Conservation (phyloP, 1,284 basidiomycete genomes). For the Macrocystidia cucumis region DNA sequence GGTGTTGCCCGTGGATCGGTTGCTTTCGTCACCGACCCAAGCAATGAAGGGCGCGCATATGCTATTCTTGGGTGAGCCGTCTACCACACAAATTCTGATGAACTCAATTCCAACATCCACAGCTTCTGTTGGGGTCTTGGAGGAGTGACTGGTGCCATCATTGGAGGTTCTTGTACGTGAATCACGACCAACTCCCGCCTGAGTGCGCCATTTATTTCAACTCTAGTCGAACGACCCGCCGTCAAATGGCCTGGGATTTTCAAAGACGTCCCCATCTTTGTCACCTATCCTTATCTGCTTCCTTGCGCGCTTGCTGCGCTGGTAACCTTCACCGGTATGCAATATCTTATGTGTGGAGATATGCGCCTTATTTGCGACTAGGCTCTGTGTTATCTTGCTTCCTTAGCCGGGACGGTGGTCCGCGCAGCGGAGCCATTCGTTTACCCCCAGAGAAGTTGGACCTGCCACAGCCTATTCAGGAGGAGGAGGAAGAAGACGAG, state of each 20-base stretch:
- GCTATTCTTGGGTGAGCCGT: slow-evolving; percentile 74
- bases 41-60: slow-evolving; percentile 91
- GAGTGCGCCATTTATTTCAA: slow-evolving; percentile 3
- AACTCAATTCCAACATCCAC: slow-evolving; percentile 5
- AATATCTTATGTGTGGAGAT: slow-evolving; percentile 3
- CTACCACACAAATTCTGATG: slow-evolving; percentile 5
- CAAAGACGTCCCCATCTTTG: slow-evolving; percentile 59
- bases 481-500: slow-evolving; percentile 61
- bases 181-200: neutral
- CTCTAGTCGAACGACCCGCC: slow-evolving; percentile 74
- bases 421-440: slow-evolving; percentile 76
- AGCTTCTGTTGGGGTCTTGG: slow-evolving; percentile 95
- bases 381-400: slow-evolving; percentile 87
- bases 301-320: slow-evolving; percentile 79
- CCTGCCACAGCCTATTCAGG: slow-evolving; percentile 40
- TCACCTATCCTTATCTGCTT: slow-evolving; percentile 85
- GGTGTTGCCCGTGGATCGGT: slow-evolving; percentile 91
- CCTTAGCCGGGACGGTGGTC: slow-evolving; percentile 86
- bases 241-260: slow-evolving; percentile 80
- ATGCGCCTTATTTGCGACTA: slow-evolving; percentile 14
- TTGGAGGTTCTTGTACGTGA: slow-evolving; percentile 75
- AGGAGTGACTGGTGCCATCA: slow-evolving; percentile 83
- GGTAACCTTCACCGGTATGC: slow-evolving; percentile 63
- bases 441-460: slow-evolving; percentile 68
- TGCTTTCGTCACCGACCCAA: slow-evolving; percentile 81